Evolutionary conservation across 2,329 filamentous ascomycete species (phyloP), one percentile per base, ranked within the genome.

Genomic region (Trichoderma semiorbis): DNA sequence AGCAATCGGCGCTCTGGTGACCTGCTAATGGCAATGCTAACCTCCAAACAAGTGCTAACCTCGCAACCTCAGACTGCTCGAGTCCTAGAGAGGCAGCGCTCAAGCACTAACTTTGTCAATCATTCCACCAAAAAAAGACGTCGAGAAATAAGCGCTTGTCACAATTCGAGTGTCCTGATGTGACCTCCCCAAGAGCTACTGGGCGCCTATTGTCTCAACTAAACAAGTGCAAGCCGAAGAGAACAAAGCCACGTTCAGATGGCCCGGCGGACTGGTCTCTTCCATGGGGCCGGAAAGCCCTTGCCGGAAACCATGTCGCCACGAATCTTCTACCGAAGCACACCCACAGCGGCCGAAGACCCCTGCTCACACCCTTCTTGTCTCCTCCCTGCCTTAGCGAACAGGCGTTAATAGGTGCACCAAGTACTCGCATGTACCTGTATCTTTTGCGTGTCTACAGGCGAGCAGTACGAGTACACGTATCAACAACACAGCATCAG

Each of bases 211-310:
- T 58, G 64, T 67, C 64, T 67, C 64, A 67, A 28, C 64, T 67
- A 67, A 67, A 57, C 50, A 67, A 57, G 50, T 47, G 61, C 32
- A 30, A 34, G 14, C 36, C 64, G 43, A 67, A 43, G 50, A n/a
- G 32, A 24, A 26, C 47, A 55, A 58, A 58, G 65, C 65, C 65
- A 68, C 65, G 36, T 60, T 68, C 64, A 67, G 28, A 30, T 67
- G 64, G 64, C 64, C 64, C 64, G 64, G 50, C 53, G 50, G 53
- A 60, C 53, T 60, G 53, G 65, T 68, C 53, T 68, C 55, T 60
- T 73, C 77, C 76, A 76, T 78, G 77, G 76, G 77, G 78, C 77
- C 77, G 77, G 77, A 77, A 79, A 69, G 73, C 75, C 75, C 73
- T 79, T 78, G 72, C 77, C 77, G 77, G 77, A 72, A 73, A 72